Evolutionary conservation across 257 asterid genomes (phyloP).

Genomic region (Nicotiana knightiana): DNA sequence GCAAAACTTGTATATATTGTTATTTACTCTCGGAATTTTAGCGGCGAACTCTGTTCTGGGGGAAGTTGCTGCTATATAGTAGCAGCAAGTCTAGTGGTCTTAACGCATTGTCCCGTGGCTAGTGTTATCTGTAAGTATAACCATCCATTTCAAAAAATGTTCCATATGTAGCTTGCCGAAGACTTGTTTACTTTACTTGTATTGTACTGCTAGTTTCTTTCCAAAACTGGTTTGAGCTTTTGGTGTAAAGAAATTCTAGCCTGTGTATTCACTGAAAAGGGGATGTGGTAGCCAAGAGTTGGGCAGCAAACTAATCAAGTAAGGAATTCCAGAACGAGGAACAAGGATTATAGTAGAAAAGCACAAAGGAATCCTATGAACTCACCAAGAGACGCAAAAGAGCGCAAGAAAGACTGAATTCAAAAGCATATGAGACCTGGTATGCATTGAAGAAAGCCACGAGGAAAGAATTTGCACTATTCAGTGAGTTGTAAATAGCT

Average conservation of each 20-base stretch:
- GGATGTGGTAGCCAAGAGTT: background rate
- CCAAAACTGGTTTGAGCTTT: background rate
- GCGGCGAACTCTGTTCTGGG: background rate
- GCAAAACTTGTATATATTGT: constrained; percentile 1
- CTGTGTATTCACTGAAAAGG: background rate
- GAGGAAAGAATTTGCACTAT: too few relatives aligned
- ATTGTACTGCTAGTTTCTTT: background rate
- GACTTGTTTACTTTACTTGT: background rate
- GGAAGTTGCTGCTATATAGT: background rate
- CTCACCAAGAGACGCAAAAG: background rate
- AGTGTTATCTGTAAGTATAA: background rate
- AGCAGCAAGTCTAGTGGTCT: background rate
- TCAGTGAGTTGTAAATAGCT: too few relatives aligned
- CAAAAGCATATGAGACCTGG: too few relatives aligned
- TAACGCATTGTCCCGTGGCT: background rate
- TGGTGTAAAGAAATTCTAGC: background rate
- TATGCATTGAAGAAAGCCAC: too few relatives aligned
- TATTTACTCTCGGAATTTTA: background rate
- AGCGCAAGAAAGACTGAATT: background rate
- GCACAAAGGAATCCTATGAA: background rate
- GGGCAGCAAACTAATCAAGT: background rate
- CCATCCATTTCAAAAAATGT: background rate
- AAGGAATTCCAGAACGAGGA: background rate
- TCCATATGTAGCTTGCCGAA: background rate
- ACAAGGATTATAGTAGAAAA: background rate